Evolutionary conservation across 345 rosid species (phyloP), one percentile per base, ranked within the genome.

Genomic region (Abelmoschus esculentus): DNA sequence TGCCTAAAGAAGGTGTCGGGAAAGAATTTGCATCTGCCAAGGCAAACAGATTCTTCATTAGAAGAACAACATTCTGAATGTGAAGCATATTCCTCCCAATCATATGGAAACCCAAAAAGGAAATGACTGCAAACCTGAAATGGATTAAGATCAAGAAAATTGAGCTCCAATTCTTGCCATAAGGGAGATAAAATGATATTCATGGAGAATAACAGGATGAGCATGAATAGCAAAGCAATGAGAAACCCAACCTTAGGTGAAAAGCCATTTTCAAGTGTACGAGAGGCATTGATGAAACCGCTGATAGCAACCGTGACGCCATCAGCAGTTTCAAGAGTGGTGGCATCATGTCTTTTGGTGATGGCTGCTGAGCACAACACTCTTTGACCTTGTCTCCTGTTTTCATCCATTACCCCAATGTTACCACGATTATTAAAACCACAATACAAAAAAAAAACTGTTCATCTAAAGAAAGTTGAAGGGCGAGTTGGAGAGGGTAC

Each of bases 101-200:
- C 42, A 72, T 76, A 67, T 4, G 89, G 88, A 76, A 85, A 87
- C 22, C 89, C 92, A 67, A 76, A 74, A 49, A 56, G 74, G 78
- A 85, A 87, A 71, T 29, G 68, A 38, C 59, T 73, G 77, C 88
- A 84, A 66, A 83, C 79, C 91, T 83, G 71, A 47, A 61, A 38
- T 64, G 67, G 55, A 47, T 6, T 50, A 75, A 44, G 6, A 28
- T 10, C 29, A 54, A 64, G 56, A 60, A 26, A n/a, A 18, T 44
- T 38, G 44, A 58, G 73, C n/a, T 52, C 6, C 28, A 10, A 22
- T 34, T 61, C 42, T 36, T 54, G 34, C 18, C 7, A 34, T 66
- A 55, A 56, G 4, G 18, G 28, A 55, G 17, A 46, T 66, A 15
- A 66, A 8, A 56, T 14, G 58, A 57, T 12, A 56, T 9, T 31